These are phyloP conservation scores for Auriscalpium vulgare DNA, from an alignment of 768 basidiomycete species.

Conservation along the genomic window DNA sequence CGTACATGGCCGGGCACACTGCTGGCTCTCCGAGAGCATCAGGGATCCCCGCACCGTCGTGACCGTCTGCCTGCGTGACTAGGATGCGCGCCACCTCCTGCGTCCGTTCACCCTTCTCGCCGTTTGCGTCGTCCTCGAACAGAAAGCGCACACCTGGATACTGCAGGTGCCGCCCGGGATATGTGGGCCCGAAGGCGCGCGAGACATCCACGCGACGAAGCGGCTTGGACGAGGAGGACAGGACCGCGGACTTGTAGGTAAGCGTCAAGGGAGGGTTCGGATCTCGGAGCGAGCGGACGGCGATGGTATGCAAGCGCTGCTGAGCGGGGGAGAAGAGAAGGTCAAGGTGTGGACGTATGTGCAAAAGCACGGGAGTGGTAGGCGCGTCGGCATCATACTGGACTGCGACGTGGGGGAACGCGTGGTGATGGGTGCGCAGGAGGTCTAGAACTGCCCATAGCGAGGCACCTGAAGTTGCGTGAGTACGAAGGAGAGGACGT, in stretches of 20 bases:
- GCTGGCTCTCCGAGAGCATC: conserved; percentile 71
- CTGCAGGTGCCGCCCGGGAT: conserved; percentile 65
- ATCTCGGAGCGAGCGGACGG: conserved; percentile 58
- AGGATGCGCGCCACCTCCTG: conserved; percentile 75
- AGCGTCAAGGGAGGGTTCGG: conserved; percentile 59
- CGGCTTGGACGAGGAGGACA: conserved; percentile 55
- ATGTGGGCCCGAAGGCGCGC: conserved; percentile 76
- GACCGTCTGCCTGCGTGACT: conserved; percentile 58
- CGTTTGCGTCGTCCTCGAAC: conserved; percentile 71
- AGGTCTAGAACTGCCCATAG: conserved; percentile 71
- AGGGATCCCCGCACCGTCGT: conserved; percentile 33
- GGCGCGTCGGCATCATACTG: conserved; percentile 74
- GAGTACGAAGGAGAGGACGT: background rate
- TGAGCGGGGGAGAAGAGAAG: conserved; percentile 76
- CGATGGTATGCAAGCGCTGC: conserved; percentile 76
- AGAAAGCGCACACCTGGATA: conserved; percentile 83
- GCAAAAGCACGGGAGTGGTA: conserved; percentile 68
- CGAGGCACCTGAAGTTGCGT: conserved; percentile 48
- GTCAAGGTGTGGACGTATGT: conserved; percentile 75
- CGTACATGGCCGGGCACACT: conserved; percentile 60
- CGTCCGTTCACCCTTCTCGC: conserved; percentile 52
- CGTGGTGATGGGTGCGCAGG: conserved; percentile 54
- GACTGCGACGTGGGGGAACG: conserved; percentile 76
- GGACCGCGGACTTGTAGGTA: conserved; percentile 54
- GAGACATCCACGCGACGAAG: conserved; percentile 60